Conservation (phyloP, 805 yeast genomes). For the Candida caryicola region DNA sequence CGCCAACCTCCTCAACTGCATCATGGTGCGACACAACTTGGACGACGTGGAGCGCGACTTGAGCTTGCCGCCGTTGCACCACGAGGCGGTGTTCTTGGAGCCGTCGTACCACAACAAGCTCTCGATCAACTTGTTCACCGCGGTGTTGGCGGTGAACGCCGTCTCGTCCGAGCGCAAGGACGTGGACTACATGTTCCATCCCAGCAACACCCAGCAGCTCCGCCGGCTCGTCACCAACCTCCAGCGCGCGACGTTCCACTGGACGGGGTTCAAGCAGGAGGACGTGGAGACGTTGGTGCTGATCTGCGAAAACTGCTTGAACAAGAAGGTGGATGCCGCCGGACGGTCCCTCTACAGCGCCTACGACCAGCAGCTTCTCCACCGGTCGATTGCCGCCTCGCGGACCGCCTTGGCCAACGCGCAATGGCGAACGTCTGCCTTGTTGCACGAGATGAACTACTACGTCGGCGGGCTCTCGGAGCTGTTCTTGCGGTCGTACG, state of each 20-base stretch:
- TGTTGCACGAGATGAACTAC: conserved; percentile 65
- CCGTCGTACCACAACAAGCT: conserved; percentile 64
- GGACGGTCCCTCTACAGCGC: conserved; percentile 24
- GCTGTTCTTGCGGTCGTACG: conserved; percentile 37
- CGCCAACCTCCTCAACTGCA: conserved; percentile 39
- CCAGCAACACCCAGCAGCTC: conserved; percentile 51
- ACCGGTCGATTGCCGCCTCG: conserved; percentile 45
- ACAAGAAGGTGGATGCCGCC: conserved; percentile 28
- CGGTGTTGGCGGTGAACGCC: conserved; percentile 70
- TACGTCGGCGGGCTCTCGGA: conserved; percentile 47
- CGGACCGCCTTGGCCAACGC: conserved; percentile 48
- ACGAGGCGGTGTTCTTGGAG: conserved; percentile 53
- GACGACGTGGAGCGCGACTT: conserved; percentile 55
- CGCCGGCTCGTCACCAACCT: conserved; percentile 57
- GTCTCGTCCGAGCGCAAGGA: conserved; percentile 68
- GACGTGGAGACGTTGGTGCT: conserved; percentile 54
- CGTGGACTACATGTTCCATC: conserved; percentile 70
- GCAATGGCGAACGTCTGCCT: conserved; percentile 56
- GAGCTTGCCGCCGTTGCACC: conserved; percentile 55
- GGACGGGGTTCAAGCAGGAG: conserved; percentile 67
- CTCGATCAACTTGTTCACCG: conserved; percentile 60
- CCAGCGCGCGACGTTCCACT: conserved; percentile 66
- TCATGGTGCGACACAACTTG: conserved; percentile 57
- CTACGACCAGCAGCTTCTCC: conserved; percentile 41
- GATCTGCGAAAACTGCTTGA: conserved; percentile 46